Percentiles rank a stretch among this genome's conserved stretches.
phyloP scores from a whole-genome alignment of 2,329 filamentous ascomycete genomes.

The Cephalotrichum gorgonifer region DNA sequence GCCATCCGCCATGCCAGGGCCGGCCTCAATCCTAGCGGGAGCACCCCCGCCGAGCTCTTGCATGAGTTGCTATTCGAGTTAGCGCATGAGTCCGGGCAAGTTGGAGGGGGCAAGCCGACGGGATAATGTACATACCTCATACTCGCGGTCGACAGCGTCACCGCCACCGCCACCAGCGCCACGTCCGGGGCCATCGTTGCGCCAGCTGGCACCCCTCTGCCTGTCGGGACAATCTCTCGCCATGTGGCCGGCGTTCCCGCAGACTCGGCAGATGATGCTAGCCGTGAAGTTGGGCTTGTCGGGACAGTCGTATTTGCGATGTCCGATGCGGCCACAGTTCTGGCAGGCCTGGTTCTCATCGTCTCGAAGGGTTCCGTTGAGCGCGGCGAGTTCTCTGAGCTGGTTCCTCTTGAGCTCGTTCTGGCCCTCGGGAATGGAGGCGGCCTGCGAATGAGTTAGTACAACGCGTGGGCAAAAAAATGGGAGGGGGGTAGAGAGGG shows the following conservation, averaged over 20 bases:
- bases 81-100: constrained; percentile 20
- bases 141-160: constrained; percentile 85
- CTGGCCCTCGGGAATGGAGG: constrained; percentile 95
- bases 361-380: constrained; percentile 97
- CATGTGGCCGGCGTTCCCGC: constrained; percentile 97
- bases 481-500: neutral
- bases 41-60: constrained; percentile 80
- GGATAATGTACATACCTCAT: constrained; percentile 59
- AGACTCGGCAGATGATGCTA: constrained; percentile 97
- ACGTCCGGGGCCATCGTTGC: constrained; percentile 55
- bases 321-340: constrained; percentile 97
- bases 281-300: constrained; percentile 98
- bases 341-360: constrained; percentile 99
- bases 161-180: constrained; percentile 57
- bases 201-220: constrained; percentile 83
- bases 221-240: constrained; percentile 94
- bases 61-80: constrained; percentile 72
- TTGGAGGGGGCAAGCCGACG: neutral
- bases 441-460: constrained; percentile 54
- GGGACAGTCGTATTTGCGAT: constrained; percentile 97
- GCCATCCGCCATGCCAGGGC: constrained; percentile 52
- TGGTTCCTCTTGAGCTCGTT: constrained; percentile 99
- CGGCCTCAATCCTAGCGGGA: constrained; percentile 77
- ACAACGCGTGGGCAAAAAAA: neutral
- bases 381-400: constrained; percentile 89